Base-by-base conservation (phyloP, 2,329 filamentous ascomycete species). In the Aspergillus udagawae region DNA sequence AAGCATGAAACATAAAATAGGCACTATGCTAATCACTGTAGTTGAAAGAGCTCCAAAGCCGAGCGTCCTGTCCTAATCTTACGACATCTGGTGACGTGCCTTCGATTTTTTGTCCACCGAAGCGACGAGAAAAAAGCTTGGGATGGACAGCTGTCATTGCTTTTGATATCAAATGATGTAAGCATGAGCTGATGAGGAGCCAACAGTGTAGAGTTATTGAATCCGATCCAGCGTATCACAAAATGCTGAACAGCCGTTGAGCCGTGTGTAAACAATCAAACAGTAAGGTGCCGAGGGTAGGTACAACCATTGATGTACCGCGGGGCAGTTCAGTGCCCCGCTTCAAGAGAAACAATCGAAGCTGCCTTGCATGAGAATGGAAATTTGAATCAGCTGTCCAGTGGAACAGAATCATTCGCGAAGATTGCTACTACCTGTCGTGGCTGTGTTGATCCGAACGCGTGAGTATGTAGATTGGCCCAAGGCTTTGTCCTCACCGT, bases 401-500 rank as follows among this genome's bases (percentile, higher is more conserved):
- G 38, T 51, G 56, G 44, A 35, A 53, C 49, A 56, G 38, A 49
- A 54, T 25, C 20, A 49, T 56, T 54, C 50, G 51, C 51, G 41
- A 59, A 52, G 57, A 57, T 51, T 56, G 53, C 45, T 56, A 55
- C 45, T 54, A 57, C 57, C 57, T 57, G 38, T 41, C 48, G 56
- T 60, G 56, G 57, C 61, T 59, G 51, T 60, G 61, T 60, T 32
- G 29, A 57, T 55, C 47, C n/a, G 55, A 61, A 55, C 54, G 59
- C 56, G 56, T 52, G n/a, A 28, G 52, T 14, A 32, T 38, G 28
- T 44, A 53, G 55, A 55, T 51, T 54, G 44, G 41, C 51, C 44
- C 44, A 47, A 23, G 23, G 12, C 5, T 14, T 23, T 47, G 44
- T 49, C 49, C 62, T 65, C 63, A 65, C 63, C 63, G 64, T 65